phyloP scores from a whole-genome alignment of 2,329 filamentous ascomycete genomes.

The Fusarium albidum region DNA sequence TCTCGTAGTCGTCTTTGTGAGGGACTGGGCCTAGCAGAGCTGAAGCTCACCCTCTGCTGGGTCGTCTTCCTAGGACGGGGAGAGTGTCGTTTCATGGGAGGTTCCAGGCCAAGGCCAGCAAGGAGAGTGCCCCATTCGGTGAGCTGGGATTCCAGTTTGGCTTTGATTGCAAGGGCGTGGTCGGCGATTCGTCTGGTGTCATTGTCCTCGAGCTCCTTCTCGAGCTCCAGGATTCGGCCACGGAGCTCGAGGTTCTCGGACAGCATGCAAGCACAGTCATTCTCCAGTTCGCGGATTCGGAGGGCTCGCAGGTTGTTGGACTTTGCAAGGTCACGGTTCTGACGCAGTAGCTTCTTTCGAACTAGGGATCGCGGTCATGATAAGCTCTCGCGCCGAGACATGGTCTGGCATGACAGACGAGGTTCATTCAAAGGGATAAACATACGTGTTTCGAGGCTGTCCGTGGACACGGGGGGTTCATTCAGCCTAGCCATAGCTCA shows the following conservation, averaged over 20 bases:
- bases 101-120: constrained; percentile 69
- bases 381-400: constrained; percentile 24
- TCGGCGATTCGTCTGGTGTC: constrained; percentile 67
- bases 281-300: constrained; percentile 78
- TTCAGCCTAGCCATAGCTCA: constrained; percentile 81
- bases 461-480: constrained; percentile 73
- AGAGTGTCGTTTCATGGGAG: constrained; percentile 59
- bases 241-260: constrained; percentile 82
- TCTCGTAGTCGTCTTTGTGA: constrained; percentile 65
- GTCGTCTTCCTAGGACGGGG: constrained; percentile 51
- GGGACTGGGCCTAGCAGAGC: constrained; percentile 53
- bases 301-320: constrained; percentile 80
- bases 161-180: constrained; percentile 74
- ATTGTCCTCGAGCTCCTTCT: constrained; percentile 71
- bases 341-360: constrained; percentile 79
- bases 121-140: constrained; percentile 74
- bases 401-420: constrained; percentile 13
- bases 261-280: constrained; percentile 76
- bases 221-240: constrained; percentile 73
- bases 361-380: constrained; percentile 57
- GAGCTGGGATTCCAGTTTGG: constrained; percentile 75
- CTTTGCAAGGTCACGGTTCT: constrained; percentile 84
- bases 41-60: constrained; percentile 53
- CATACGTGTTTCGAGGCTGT: constrained; percentile 77
- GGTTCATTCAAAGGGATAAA: constrained; percentile 34